Evolutionary conservation across 306 rosid genomes (phyloP).

Genomic region (Acacia confusa): DNA sequence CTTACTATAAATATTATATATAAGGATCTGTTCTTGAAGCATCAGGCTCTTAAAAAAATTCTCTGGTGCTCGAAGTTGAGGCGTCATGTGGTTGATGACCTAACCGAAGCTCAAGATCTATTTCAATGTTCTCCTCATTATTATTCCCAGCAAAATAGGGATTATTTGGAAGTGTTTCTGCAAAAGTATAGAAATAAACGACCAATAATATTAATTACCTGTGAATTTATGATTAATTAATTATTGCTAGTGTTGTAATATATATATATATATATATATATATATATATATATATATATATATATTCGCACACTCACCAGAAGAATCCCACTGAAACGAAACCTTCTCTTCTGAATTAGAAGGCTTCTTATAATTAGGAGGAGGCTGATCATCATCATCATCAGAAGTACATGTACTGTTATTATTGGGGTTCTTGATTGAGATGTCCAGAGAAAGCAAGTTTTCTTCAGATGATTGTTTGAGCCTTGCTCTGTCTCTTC

Average conservation of each 20-base stretch:
- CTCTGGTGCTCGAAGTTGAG: slow-evolving; percentile 43
- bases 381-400: slow-evolving; percentile 6
- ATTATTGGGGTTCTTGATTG: neutral
- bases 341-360: slow-evolving; percentile 32
- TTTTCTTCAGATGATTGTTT: slow-evolving; percentile 59
- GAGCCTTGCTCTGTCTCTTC: slow-evolving; percentile 69
- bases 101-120: slow-evolving; percentile 68
- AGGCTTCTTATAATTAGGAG: neutral
- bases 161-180: neutral
- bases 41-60: slow-evolving; percentile 40
- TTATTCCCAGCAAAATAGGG: neutral
- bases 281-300: too few relatives aligned
- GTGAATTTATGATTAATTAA: neutral
- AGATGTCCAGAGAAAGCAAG: slow-evolving; percentile 39
- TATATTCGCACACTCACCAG: slow-evolving; percentile 21
- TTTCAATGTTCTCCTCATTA: slow-evolving; percentile 22
- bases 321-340: slow-evolving; percentile 10
- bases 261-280: too few relatives aligned
- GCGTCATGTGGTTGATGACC: slow-evolving; percentile 42
- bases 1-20: neutral
- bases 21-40: neutral
- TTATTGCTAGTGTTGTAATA: neutral
- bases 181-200: neutral
- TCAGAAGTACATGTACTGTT: neutral
- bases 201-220: slow-evolving; percentile 10